Evolutionary conservation across 2,329 filamentous ascomycete species (phyloP).

Genomic region (Paracorniculantispora psalliotae): DNA sequence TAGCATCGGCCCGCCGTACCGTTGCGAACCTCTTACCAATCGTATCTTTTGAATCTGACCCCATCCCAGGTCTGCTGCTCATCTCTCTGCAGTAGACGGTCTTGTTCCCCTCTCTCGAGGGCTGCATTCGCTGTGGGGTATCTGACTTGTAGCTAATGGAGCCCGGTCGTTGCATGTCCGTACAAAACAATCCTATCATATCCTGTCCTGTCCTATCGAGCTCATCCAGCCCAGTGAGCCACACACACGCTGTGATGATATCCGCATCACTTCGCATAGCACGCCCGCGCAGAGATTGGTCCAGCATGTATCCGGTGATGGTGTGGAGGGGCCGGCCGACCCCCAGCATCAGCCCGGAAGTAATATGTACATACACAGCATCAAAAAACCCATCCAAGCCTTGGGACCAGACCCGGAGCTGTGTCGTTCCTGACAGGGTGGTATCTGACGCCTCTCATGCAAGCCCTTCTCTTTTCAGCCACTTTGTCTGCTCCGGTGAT

Average conservation of each 20-base stretch:
- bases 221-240: slow-evolving; percentile 7
- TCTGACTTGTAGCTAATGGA: too few species aligned
- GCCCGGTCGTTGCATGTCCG: neutral
- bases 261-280: slow-evolving; percentile 10
- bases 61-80: slow-evolving; percentile 4
- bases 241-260: neutral
- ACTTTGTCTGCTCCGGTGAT: neutral
- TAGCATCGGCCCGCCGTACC: slow-evolving; percentile 11
- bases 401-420: neutral
- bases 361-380: neutral
- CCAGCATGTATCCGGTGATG: slow-evolving; percentile 4
- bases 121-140: slow-evolving; percentile 10
- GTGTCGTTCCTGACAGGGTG: slow-evolving; percentile 10
- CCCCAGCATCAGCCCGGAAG: neutral
- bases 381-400: too few species aligned
- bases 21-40: slow-evolving; percentile 3
- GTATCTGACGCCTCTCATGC: slow-evolving; percentile 7
- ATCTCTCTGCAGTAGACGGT: neutral
- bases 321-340: neutral
- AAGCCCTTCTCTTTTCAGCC: neutral
- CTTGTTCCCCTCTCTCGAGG: slow-evolving; percentile 4
- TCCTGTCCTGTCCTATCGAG: neutral
- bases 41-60: slow-evolving; percentile 4
- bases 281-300: neutral
- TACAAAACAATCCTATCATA: too few species aligned